phyloP scores from a whole-genome alignment of 345 rosid genomes.

The Melaleuca alternifolia region DNA sequence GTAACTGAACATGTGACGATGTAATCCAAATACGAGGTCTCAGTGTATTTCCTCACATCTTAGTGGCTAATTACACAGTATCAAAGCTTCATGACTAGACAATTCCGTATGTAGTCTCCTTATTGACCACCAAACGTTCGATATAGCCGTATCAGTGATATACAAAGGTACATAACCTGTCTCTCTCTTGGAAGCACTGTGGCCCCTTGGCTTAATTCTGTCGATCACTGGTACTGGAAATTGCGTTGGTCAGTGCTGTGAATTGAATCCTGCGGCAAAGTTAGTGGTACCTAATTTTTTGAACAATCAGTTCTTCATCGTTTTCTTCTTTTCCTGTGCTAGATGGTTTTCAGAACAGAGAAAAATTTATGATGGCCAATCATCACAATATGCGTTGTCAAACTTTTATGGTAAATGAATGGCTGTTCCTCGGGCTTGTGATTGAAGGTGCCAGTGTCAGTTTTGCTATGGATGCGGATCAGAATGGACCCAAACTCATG shows the following conservation, averaged over 20 bases:
- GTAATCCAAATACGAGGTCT: neutral
- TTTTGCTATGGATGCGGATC: conserved; percentile 38
- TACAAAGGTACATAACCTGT: neutral
- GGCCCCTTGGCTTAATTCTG: neutral
- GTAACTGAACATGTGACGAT: neutral
- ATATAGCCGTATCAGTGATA: neutral
- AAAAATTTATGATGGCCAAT: neutral
- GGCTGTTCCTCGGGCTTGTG: neutral
- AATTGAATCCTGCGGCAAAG: neutral
- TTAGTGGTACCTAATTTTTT: neutral
- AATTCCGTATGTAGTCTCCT: neutral
- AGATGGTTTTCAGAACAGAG: neutral
- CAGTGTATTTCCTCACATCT: neutral
- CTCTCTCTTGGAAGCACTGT: neutral
- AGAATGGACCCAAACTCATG: conserved; percentile 12
- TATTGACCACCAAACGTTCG: neutral
- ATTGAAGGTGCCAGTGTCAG: conserved; percentile 27
- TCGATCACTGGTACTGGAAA: neutral
- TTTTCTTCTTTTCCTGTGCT: neutral
- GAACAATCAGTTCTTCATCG: neutral
- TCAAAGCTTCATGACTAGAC: neutral
- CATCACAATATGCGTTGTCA: neutral
- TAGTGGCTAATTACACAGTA: neutral
- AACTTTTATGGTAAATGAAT: neutral
- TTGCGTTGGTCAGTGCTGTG: neutral